These are phyloP conservation scores for Leccinum pellstonianum DNA, from an alignment of 768 basidiomycete species.

Conservation along the genomic window DNA sequence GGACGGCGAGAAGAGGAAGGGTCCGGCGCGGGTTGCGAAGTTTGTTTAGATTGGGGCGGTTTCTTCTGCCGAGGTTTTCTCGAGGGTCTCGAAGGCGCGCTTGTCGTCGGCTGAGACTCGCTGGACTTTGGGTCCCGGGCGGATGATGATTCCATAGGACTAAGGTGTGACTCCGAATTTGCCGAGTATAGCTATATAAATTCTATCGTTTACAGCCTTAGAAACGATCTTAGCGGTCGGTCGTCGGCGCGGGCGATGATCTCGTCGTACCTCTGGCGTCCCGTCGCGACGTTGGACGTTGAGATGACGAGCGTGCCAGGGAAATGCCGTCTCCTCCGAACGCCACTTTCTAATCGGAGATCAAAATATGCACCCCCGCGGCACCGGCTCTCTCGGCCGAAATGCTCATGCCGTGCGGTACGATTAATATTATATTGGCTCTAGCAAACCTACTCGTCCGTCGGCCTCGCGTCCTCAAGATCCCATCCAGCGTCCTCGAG, in stretches of 20 bases:
- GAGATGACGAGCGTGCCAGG: slow-evolving; percentile 17
- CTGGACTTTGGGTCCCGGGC: slow-evolving; percentile 44
- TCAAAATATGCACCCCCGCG: slow-evolving; percentile 23
- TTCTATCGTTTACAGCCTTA: slow-evolving; percentile 4
- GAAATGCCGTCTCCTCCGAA: slow-evolving; percentile 31
- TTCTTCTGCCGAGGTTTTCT: slow-evolving; percentile 59
- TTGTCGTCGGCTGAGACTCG: slow-evolving; percentile 42
- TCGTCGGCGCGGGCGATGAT: slow-evolving; percentile 6
- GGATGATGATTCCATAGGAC: slow-evolving; percentile 49
- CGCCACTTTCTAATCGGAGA: slow-evolving; percentile 25
- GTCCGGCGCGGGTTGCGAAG: slow-evolving; percentile 18
- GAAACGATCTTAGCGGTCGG: slow-evolving; percentile 12
- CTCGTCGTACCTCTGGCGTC: slow-evolving; percentile 22
- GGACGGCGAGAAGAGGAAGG: slow-evolving; percentile 27
- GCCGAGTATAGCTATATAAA: slow-evolving; percentile 27
- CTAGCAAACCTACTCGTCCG: slow-evolving; percentile 12
- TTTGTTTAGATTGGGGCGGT: slow-evolving; percentile 33
- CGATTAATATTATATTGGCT: neutral
- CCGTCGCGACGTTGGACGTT: slow-evolving; percentile 12
- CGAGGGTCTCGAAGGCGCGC: slow-evolving; percentile 35
- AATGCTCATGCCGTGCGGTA: slow-evolving; percentile 1
- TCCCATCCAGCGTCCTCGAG: slow-evolving; percentile 34
- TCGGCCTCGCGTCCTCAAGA: slow-evolving; percentile 16
- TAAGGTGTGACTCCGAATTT: slow-evolving; percentile 31
- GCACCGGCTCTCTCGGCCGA: slow-evolving; percentile 1